phyloP scores from a whole-genome alignment of 2,329 filamentous ascomycete genomes.

The Aureobasidium sp. region DNA sequence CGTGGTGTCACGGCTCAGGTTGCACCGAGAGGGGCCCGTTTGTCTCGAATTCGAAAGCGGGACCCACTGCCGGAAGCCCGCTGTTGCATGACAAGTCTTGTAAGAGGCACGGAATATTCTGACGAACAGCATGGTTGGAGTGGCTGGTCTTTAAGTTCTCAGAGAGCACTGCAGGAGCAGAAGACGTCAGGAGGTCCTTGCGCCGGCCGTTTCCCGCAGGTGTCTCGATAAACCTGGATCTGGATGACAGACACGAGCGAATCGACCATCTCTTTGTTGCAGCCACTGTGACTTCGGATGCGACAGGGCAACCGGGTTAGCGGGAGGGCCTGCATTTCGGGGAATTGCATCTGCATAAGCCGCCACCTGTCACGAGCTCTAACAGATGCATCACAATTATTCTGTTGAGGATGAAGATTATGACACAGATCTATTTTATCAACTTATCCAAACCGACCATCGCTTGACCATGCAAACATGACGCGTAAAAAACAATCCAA shows the following conservation, averaged over 20 bases:
- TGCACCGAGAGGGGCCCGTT: conserved; percentile 5
- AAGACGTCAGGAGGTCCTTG: conserved; percentile 2
- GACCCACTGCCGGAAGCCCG: conserved; percentile 8
- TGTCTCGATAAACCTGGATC: neutral
- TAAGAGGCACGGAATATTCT: conserved; percentile 6
- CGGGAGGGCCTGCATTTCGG: conserved; percentile 4
- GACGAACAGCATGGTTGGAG: neutral
- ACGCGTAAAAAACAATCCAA: neutral
- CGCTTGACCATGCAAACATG: conserved; percentile 7
- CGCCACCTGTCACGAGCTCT: conserved; percentile 8
- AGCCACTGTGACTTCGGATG: neutral
- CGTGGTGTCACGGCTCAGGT: conserved; percentile 8
- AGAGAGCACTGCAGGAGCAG: neutral
- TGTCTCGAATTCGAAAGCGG: conserved; percentile 6
- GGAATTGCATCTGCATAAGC: conserved; percentile 10
- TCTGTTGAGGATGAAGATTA: conserved; percentile 6
- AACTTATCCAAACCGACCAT: conserved; percentile 8
- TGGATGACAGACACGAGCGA: neutral
- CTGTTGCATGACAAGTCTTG: conserved; percentile 7
- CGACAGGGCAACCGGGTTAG: conserved; percentile 9
- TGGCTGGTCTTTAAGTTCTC: neutral
- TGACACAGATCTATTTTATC: conserved; percentile 5
- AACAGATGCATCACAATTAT: conserved; percentile 9
- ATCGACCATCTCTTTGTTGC: neutral
- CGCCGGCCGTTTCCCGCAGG: neutral